phyloP scores from a whole-genome alignment of 306 rosid species.

The Sicyos edulis region DNA sequence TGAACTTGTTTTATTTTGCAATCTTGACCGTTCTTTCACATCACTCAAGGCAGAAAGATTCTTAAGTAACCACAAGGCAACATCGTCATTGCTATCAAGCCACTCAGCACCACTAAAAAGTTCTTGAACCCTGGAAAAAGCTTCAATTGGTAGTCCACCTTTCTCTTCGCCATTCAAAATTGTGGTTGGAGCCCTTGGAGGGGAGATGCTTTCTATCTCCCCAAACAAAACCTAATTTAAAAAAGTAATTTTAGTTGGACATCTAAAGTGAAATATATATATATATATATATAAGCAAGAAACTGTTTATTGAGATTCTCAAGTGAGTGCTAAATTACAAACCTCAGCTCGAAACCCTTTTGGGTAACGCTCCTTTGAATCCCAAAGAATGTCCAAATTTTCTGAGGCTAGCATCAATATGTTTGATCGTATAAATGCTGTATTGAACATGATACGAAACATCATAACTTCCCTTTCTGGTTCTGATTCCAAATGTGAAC shows the following conservation, averaged over 20 bases:
- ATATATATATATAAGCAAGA: not conserved
- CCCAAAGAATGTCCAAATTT: slow-evolving; percentile 94
- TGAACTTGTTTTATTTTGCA: slow-evolving; percentile 66
- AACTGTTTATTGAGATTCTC: not conserved
- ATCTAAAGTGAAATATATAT: not conserved
- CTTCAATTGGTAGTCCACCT: slow-evolving; percentile 95
- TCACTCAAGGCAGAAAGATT: slow-evolving; percentile 72
- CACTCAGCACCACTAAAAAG: slow-evolving; percentile 85
- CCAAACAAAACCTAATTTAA: slow-evolving; percentile 80
- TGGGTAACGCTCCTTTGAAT: slow-evolving; percentile 79
- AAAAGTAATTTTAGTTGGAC: not conserved
- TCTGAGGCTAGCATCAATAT: slow-evolving; percentile 77
- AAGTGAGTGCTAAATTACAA: slow-evolving; percentile 25
- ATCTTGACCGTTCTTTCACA: slow-evolving; percentile 69
- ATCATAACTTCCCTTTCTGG: slow-evolving; percentile 95
- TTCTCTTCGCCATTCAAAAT: slow-evolving; percentile 88
- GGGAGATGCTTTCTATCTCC: slow-evolving; percentile 77
- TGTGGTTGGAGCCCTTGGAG: slow-evolving; percentile 61
- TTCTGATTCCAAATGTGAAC: slow-evolving; percentile 84
- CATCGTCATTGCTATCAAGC: slow-evolving; percentile 83
- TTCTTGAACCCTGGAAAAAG: slow-evolving; percentile 96
- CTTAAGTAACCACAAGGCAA: slow-evolving; percentile 86
- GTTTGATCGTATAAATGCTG: slow-evolving; percentile 91
- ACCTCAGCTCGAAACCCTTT: slow-evolving; percentile 96
- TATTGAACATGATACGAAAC: slow-evolving; percentile 92